Evolutionary conservation across 768 basidiomycete species (phyloP), one percentile per base, ranked within the genome.

Genomic region (Cubamyces lactineus): DNA sequence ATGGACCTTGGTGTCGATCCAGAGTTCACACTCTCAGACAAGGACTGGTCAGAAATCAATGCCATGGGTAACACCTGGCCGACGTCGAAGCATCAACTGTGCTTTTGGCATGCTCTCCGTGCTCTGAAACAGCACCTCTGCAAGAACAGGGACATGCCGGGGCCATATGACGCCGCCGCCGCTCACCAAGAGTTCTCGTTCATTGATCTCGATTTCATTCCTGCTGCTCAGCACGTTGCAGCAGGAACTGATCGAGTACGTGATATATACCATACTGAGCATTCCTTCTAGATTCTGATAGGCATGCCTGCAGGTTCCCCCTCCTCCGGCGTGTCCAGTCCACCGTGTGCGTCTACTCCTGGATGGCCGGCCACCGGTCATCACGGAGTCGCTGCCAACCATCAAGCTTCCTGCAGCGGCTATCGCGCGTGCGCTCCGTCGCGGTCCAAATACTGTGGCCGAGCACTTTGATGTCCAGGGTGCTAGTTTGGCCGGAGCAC

Each of bases 71-170:
- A 48, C 0, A 48, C 59, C 8, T 73, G 67, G 53, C 75, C 75
- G 5, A 45, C 68, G 5, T 73, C 74, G 11, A 79, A 79, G 54
- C 75, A 76, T 41, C 77, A 77, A 56, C 59, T 80, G 0, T 79
- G 77, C 60, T 75, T 74, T 46, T 78, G 77, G 77, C 77, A 78
- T 59, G 67, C 66, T 16, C 53, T 77, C 15, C 60, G 66, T 2
- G 70, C 72, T 15, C 42, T 75, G 16, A 77, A 76, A 38, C 69
- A 53, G 17, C 70, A 72, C 0, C 66, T 77, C 0, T 51, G 73
- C 1, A 72, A 73, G 48, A 55, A 75, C 1, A 58, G 59, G 3
- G 66, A 67, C 0, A 34, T 34, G 0, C 78, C 77, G 0, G 72
- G 61, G 1, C 67, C 16, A 16, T 78, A 77, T 56, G 59, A 75